A percentile compares a stretch with the other conserved stretches of the same genome.
Conservation (phyloP, 1,284 basidiomycete species). For the Ceratobasidium theobromae region DNA sequence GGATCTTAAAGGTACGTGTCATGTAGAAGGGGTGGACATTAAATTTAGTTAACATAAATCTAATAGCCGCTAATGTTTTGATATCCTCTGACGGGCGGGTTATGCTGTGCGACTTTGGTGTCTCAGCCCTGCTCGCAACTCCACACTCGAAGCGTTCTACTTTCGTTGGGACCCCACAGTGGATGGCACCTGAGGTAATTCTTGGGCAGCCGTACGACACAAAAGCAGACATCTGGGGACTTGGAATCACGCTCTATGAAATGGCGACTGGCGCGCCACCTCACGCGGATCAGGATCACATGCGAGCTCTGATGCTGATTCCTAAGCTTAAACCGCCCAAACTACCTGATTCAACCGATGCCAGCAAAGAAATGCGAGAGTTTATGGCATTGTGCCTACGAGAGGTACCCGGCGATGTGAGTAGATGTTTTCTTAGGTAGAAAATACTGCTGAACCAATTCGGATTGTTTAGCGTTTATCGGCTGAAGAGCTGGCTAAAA, state of each 20-base stretch:
- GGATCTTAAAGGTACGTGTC: slow-evolving; percentile 73
- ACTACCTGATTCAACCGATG: slow-evolving; percentile 68
- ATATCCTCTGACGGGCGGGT: slow-evolving; percentile 85
- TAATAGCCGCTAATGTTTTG: slow-evolving; percentile 84
- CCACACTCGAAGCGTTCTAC: slow-evolving; percentile 90
- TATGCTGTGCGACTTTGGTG: slow-evolving; percentile 95
- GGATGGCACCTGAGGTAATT: slow-evolving; percentile 99
- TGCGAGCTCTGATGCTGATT: slow-evolving; percentile 90
- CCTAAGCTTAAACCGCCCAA: slow-evolving; percentile 84
- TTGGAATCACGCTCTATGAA: slow-evolving; percentile 94
- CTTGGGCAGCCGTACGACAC: slow-evolving; percentile 88
- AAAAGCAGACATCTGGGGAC: slow-evolving; percentile 95
- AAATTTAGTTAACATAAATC: neutral
- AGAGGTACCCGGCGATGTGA: slow-evolving; percentile 78
- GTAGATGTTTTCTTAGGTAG: slow-evolving; percentile 38
- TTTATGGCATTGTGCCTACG: slow-evolving; percentile 86
- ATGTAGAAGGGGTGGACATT: neutral
- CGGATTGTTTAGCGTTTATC: slow-evolving; percentile 63
- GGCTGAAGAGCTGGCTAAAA: slow-evolving; percentile 87
- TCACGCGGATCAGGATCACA: slow-evolving; percentile 79
- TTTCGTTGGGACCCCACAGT: slow-evolving; percentile 93
- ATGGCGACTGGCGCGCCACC: slow-evolving; percentile 95
- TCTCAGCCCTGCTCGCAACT: slow-evolving; percentile 88
- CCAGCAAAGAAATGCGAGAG: slow-evolving; percentile 83
- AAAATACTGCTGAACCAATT: neutral